phyloP scores from a whole-genome alignment of 2,329 filamentous ascomycete genomes.

The Apiospora saccharicola region DNA sequence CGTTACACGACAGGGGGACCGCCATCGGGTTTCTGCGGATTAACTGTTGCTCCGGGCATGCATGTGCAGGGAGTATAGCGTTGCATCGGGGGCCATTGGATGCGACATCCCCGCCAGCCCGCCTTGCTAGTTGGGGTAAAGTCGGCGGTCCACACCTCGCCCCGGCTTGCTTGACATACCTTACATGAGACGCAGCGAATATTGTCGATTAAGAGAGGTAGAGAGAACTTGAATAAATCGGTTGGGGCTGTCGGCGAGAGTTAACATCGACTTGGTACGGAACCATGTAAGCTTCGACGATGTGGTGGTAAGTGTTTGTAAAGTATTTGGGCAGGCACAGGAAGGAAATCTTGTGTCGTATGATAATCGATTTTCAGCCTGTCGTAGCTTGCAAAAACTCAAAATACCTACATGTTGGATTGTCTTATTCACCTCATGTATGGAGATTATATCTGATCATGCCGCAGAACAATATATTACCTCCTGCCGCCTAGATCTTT shows the following conservation, averaged over 20 bases:
- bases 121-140: not conserved
- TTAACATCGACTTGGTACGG: not conserved
- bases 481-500: not conserved
- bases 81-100: not conserved
- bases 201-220: not conserved
- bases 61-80: not conserved
- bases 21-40: not conserved
- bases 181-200: not conserved
- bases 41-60: constrained; percentile 2
- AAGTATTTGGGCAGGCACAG: not conserved
- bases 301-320: not conserved
- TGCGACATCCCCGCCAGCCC: not conserved
- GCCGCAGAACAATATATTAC: not conserved
- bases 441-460: not conserved
- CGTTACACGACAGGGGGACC: constrained; percentile 8
- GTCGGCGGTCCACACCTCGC: not conserved
- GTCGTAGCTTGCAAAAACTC: not conserved
- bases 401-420: no score
- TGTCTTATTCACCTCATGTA: not conserved
- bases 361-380: not conserved
- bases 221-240: not conserved
- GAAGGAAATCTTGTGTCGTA: not conserved
- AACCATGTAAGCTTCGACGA: not conserved
- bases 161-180: not conserved
- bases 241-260: not conserved